A percentile compares a stretch with the other conserved stretches of the same genome.
These are phyloP conservation scores for Anethum foeniculum DNA, from an alignment of 140 eudicot species.

Conservation along the genomic window DNA sequence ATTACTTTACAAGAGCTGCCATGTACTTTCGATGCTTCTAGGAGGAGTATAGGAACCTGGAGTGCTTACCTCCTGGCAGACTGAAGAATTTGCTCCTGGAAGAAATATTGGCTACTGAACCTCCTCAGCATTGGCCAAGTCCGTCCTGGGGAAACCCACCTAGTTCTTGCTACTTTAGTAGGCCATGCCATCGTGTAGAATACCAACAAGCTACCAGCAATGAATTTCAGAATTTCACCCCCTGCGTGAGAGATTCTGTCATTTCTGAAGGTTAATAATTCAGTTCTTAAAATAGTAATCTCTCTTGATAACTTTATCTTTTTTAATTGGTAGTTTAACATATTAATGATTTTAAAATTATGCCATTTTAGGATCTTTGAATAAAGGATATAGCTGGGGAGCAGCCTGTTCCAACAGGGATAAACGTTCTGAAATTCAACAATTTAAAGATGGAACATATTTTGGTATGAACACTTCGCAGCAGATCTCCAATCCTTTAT, in stretches of 20 bases:
- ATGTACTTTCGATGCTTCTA: background rate
- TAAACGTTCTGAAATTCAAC: background rate
- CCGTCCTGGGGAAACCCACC: background rate
- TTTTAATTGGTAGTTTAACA: background rate
- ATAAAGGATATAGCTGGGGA: background rate
- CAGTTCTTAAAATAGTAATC: background rate
- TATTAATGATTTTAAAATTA: background rate
- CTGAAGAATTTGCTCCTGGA: constrained; percentile 4
- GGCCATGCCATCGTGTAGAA: background rate
- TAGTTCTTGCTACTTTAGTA: background rate
- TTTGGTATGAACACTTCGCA: background rate
- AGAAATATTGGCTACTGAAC: constrained; percentile 4
- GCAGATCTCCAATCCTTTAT: background rate
- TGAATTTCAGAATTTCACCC: background rate
- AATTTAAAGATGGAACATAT: background rate
- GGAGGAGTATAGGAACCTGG: constrained; percentile 11
- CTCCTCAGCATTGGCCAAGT: background rate
- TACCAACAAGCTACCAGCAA: background rate
- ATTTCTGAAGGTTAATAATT: background rate
- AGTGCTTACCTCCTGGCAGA: constrained; percentile 7
- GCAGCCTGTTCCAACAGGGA: background rate
- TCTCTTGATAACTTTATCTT: background rate
- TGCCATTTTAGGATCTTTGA: background rate
- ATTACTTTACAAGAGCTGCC: background rate
- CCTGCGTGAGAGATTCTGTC: background rate